Base-by-base conservation (phyloP, 2,329 filamentous ascomycete genomes). In the Leptographium radiaticola region DNA sequence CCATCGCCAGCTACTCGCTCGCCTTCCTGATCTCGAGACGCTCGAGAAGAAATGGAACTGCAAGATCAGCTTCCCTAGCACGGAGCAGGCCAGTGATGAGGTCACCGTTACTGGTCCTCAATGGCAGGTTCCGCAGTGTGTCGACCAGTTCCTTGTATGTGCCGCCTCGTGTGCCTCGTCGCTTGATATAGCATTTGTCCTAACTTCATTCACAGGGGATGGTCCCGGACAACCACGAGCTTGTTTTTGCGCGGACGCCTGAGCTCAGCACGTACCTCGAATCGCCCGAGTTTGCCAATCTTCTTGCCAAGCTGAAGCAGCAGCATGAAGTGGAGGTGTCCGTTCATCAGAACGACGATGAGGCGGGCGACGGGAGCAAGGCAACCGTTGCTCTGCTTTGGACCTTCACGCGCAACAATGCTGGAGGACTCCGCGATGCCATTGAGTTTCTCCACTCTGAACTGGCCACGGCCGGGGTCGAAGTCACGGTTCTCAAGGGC, bases 31-130 rank as follows among this genome's bases (percentile, higher is more conserved):
- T 64, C 89, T 98, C 55, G 91, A 97, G 60, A 88, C 93, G 62
- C 77, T 98, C 51, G 93, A 98, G 74, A 94, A 95, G 76, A 96
- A 95, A 71, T 97, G 90, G 86, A 97, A 97, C 69, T 98, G 93
- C 83, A 97, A 97, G 75, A 94, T 98, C 65, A 87, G 89, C 61
- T 98, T 98, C 66, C 93, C 93, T 9, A 95, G 90, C 71, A 97
- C 93, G 11, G 93, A 98, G 68, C 87, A 94, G 70, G 93, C 93
- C 25, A 97, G 91, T 66, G 93, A 98, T 64, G 86, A 94, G 64
- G 89, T 98, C 52, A 94, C 86, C 18, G 89, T 98, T 55, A 95
- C 89, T 57, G 93, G 93, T 6, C 93, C 93, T 50, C 91, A 97
- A 72, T 98, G 94, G 79, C 93, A 97, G 75, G 91, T 98, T 39